These are phyloP conservation scores for Microbotryum intermedium DNA, from an alignment of 1,284 basidiomycete species.

Conservation along the genomic window DNA sequence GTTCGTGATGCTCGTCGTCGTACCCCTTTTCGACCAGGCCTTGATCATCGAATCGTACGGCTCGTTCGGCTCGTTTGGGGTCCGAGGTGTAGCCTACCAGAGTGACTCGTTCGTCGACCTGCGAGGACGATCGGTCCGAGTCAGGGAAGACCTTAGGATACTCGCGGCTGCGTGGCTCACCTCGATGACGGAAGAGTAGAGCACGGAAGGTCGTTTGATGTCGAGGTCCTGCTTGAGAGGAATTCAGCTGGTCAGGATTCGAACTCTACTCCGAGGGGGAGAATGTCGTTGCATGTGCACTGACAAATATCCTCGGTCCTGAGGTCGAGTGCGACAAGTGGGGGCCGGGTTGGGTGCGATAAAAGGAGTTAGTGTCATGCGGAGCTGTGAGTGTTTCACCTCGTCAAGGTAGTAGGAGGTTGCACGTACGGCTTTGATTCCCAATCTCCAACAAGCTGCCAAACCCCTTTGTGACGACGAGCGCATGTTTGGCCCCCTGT, in stretches of 20 bases:
- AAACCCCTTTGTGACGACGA: slow-evolving; percentile 87
- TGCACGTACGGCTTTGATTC: slow-evolving; percentile 77
- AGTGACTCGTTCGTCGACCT: slow-evolving; percentile 35
- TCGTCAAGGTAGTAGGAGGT: slow-evolving; percentile 3
- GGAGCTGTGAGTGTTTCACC: neutral
- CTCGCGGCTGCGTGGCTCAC: too few relatives aligned
- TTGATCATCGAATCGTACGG: slow-evolving; percentile 56
- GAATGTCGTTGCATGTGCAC: neutral
- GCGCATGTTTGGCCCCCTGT: slow-evolving; percentile 80
- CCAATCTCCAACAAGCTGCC: slow-evolving; percentile 83
- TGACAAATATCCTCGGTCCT: slow-evolving; percentile 11
- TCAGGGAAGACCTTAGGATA: too few relatives aligned
- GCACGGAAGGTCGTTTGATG: slow-evolving; percentile 52
- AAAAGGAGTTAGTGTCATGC: neutral
- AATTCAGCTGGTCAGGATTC: too few relatives aligned
- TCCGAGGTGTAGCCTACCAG: slow-evolving; percentile 88
- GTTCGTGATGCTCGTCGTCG: slow-evolving; percentile 63
- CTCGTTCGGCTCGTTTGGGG: slow-evolving; percentile 64
- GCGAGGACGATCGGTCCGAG: slow-evolving; percentile 70
- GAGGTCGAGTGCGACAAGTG: slow-evolving; percentile 9
- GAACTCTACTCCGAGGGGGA: too few relatives aligned
- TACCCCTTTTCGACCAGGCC: slow-evolving; percentile 55
- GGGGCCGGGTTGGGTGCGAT: neutral
- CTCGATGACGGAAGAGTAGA: slow-evolving; percentile 75
- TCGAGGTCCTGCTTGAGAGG: slow-evolving; percentile 32